Evolutionary conservation across 2,329 filamentous ascomycete species (phyloP), one percentile per base, ranked within the genome.

Genomic region (Venturia effusa): DNA sequence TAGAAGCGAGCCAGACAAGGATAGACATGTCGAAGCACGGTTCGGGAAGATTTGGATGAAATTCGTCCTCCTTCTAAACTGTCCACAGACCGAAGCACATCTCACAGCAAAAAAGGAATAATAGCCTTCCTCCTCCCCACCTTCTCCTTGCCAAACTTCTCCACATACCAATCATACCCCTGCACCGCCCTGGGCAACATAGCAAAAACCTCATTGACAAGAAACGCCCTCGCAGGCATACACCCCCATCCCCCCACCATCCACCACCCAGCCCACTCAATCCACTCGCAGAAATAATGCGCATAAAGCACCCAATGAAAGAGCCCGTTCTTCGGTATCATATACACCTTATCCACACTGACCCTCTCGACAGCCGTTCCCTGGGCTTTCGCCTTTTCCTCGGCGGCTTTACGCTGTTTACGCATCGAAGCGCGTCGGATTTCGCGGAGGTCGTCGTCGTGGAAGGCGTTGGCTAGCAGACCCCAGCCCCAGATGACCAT

Each of bases 211-310:
- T 96, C 92, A 73, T 97, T 97, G 59, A 96, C 67, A 55, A 96
- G 70, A 72, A 97, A 97, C 61, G 83, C 83, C 70, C 92, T 80
- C 30, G 91, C 93, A 0, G 94, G 93, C 59, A 84, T 78, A 71
- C 87, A 90, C 4, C 77, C 75, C 77, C 80, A 83, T 0, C 83
- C 81, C 0, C 87, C 83, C 68, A 89, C 83, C 74, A 96, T 83
- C 80, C 88, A 92, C 74, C 92, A 99, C 0, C 94, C 94, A 3
- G 83, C 75, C 94, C 94, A 99, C 80, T 99, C 94, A 62, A 96
- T 74, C 94, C 94, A 99, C 78, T 99, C 94, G 72, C 88, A 89
- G n/a, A 96, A 80, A 74, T 97, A 99, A 74, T 99, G 94, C 68
- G 94, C 92, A 74, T 88, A 96, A 65, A 97, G 81, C 72, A 96